Evolutionary conservation across 2,329 filamentous ascomycete genomes (phyloP), one percentile per base, ranked within the genome.

Genomic region (Cyphellophora europaea): DNA sequence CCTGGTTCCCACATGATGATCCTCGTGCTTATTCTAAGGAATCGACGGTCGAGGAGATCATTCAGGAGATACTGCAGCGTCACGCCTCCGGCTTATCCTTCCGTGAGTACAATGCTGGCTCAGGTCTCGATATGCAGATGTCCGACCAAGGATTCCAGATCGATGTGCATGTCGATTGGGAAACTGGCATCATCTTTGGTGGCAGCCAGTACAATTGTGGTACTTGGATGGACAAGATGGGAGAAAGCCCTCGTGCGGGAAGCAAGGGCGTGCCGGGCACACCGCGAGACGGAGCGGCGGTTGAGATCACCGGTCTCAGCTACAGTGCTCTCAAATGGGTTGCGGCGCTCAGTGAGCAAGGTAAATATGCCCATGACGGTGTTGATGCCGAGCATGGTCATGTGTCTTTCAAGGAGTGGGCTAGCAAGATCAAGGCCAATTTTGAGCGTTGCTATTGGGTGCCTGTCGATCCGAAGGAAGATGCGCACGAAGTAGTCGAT

Each of bases 141-240:
- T 83, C 74, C 44, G 72, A 84, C 3, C 80, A 87, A 51, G 91
- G 91, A 0, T 98, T 98, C 67, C 78, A 95, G 53, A 85, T 94
- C 45, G 79, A 91, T 40, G 81, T 96, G 48, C 75, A 82, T 40
- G 84, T 93, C 8, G 89, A 98, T 55, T 96, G 89, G 89, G 66
- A 73, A 19, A 91, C 78, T 4, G 93, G 91, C 14, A 74, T 98
- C 44, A 79, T 98, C 38, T 94, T 93, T 52, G 91, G 93, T 37
- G 91, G 93, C 19, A 96, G 85, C 53, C 88, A 95, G 54, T 72
- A 66, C 61, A 98, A 98, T 59, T 98, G 93, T 51, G 91, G 91
- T 34, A 98, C 91, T 2, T 98, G 91, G 91, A 95, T 95, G 87
- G 91, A 98, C 69, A 98, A 98, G 72, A 98, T 98, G 91, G 91